Base-by-base conservation (phyloP, 331 rosid species). In the Acacia concinna region DNA sequence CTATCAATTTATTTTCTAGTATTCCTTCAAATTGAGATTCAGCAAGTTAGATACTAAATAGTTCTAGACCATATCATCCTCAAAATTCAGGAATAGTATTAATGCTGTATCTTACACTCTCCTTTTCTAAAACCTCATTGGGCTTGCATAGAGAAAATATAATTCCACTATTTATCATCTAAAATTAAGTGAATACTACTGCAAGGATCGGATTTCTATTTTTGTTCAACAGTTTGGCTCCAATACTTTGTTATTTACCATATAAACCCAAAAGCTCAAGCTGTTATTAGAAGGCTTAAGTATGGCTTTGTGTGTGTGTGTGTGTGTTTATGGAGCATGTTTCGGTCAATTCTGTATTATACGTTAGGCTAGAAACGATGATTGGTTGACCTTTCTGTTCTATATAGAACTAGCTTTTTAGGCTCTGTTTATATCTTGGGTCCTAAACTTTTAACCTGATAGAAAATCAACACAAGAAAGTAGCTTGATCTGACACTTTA, bases 371-470 rank as follows among this genome's bases (percentile, higher is more conserved):
- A 56, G 35, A 11, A 54, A 14, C 8, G 46, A 28, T 73, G 46
- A 32, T 59, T 49, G 32, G 41, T 59, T 63, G 67, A 62, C 54
- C 51, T 74, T 73, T 69, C n/a, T 44, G 41, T 57, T 20, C 9
- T 52, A 8, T 63, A 46, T 34, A 11, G 17, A 66, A 54, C 17
- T 52, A 40, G 62, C 40, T 15, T 65, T 46, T 46, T 35, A 43
- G 40, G 63, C 34, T 13, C 27, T 44, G 51, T 32, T 60, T 70
- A 31, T 14, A 17, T 63, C 41, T 13, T 17, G 71, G 47, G 52
- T 62, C 43, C 32, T 60, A 69, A 79, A 75, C 75, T 44, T 69
- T 77, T 70, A 41, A 47, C 64, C 60, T 79, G 70, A 11, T 74
- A 25, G 35, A 9, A 9, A 74, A 30, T 21, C 46, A 32, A 25